Evolutionary conservation across 2,329 filamentous ascomycete species (phyloP), one percentile per base, ranked within the genome.

Genomic region (Didymella lethalis): DNA sequence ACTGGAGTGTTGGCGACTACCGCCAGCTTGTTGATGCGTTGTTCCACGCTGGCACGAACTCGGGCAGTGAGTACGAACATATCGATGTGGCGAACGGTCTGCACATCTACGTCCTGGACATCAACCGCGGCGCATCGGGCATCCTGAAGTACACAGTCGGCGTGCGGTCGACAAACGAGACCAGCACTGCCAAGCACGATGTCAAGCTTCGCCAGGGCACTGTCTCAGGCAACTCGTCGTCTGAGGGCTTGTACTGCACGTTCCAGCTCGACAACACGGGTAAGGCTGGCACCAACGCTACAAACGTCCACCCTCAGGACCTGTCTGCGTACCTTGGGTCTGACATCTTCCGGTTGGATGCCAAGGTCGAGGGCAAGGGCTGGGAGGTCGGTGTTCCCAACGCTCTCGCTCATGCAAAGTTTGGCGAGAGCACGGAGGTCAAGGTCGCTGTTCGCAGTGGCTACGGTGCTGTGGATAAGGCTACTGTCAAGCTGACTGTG

Each of bases 21-120:
- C 77, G 83, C 6, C 83, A 85, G 63, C 70, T 85, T 0, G 78
- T 80, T 1, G 83, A 85, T 59, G 83, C 83, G 2, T 73, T 85
- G 16, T 85, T 85, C 75, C 83, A 85, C 63, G 82, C 82, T 0
- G 83, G 83, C 11, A 84, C 83, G 0, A 72, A 81, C 18, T 84
- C 82, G 0, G 82, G 82, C 5, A 84, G 81, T 29, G 64, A 82
- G 65, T 84, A 73, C 54, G 83, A 85, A 70, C 77, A 80, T 62
- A 67, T 80, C 7, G 83, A 85, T 61, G 70, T 75, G 63, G 69
- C 77, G 3, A 85, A 85, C 54, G 65, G 76, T 2, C 62, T 85
- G 47, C 83, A 85, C 59, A 78, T 85, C 23, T 85, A 85, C 64
- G 73, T 85, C 14, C 56, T 85, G 18, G 72, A 79, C 10, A 76